These are phyloP conservation scores for Phytophthora quininea DNA, from an alignment of 352 stramenopile species.

Conservation along the genomic window DNA sequence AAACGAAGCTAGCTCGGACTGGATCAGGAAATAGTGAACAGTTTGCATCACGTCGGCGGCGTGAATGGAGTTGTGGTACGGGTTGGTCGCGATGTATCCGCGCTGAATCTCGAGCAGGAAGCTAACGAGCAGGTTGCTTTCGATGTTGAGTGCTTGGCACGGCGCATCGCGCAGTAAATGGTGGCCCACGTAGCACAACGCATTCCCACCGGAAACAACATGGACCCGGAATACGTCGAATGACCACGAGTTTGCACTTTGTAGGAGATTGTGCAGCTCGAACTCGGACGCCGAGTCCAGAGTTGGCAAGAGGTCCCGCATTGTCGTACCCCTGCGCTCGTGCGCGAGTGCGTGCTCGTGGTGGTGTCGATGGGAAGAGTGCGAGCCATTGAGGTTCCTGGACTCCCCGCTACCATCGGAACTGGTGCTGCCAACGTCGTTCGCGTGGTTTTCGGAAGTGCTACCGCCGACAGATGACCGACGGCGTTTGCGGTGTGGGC, in stretches of 20 bases:
- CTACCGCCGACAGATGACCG: slow-evolving; percentile 29
- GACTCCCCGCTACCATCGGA: slow-evolving; percentile 14
- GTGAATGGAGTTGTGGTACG: slow-evolving; percentile 92
- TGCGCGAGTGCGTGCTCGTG: slow-evolving; percentile 25
- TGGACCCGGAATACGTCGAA: slow-evolving; percentile 86
- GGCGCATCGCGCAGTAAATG: slow-evolving; percentile 73
- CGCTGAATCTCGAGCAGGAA: slow-evolving; percentile 87
- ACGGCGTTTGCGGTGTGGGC: slow-evolving; percentile 20
- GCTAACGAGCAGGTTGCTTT: slow-evolving; percentile 62
- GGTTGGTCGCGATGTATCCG: slow-evolving; percentile 81
- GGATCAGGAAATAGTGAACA: slow-evolving; percentile 85
- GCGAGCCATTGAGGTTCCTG: not conserved
- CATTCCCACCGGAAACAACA: slow-evolving; percentile 69
- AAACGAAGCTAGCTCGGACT: slow-evolving; percentile 74
- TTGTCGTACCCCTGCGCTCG: slow-evolving; percentile 48
- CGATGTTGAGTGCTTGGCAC: slow-evolving; percentile 66
- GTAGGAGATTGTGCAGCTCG: slow-evolving; percentile 74
- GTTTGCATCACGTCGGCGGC: slow-evolving; percentile 91
- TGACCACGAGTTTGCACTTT: slow-evolving; percentile 56
- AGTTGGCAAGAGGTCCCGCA: slow-evolving; percentile 66
- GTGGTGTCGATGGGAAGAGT: slow-evolving; percentile 22
- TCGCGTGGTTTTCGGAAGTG: slow-evolving; percentile 13
- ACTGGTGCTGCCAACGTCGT: slow-evolving; percentile 5
- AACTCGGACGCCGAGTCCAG: slow-evolving; percentile 68
- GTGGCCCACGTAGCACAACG: slow-evolving; percentile 78